Base-by-base conservation (phyloP, 257 asterid genomes). In the Scutellaria galericulata region DNA sequence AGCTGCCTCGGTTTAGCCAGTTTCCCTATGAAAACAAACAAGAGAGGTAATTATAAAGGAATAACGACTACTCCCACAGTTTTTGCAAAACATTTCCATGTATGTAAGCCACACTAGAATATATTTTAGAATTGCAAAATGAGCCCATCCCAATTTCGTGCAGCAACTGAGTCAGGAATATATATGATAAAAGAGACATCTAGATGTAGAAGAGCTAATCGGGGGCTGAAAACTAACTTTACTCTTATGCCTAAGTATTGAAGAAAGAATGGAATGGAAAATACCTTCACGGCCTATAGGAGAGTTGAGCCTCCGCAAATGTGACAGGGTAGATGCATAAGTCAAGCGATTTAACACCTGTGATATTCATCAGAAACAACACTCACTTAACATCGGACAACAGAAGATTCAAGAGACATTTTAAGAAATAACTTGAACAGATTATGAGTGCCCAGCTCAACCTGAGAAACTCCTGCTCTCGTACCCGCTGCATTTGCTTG, bases 401-500 rank as follows among this genome's bases (percentile, higher is more conserved):
- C 39, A 54, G 52, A 22, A 50, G 11, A 64, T 39, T 59, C 35
- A 60, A 31, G 15, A 48, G 22, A 41, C 1, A 50, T 56, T 48
- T 27, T 41, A 44, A 65, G 31, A 57, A 58, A 62, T 24, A n/a
- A 46, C 51, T 57, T n/a, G 52, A 69, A 73, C 27, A 45, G 52
- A 60, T 59, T 54, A 76, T 7, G 13, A 13, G 71, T 37, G 55
- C 14, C 58, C 20, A 67, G 7, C 52, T 72, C 71, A 75, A 94
- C 97, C 97, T 94, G 99, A 70, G 99, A 94, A 82, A 94, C 99
- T 72, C 99, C 99, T 74, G 97, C 97, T 79, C 97, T 88, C 24
- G 97, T 91, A 60, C 99, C 97, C 5, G 99, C 99, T 20, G 97
- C 99, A 80, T 94, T 94, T 56, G 98, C 98, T 88, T 94, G 98